Conservation (phyloP, 1,284 basidiomycete genomes). For the Irpex rosettiformis region DNA sequence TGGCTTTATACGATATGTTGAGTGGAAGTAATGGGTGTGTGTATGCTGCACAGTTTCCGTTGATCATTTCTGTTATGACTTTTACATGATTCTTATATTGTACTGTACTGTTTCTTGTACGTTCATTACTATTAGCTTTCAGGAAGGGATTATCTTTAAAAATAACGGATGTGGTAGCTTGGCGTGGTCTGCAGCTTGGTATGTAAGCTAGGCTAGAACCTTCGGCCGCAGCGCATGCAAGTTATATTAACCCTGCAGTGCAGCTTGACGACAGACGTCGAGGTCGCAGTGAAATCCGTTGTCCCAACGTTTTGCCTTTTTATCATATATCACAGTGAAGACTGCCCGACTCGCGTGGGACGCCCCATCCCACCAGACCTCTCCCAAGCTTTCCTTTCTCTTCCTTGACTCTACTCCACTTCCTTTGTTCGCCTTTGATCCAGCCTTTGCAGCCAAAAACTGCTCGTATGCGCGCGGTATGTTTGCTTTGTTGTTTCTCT, state of each 20-base stretch:
- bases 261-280: neutral
- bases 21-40: neutral
- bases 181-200: neutral
- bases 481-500: constrained; percentile 11
- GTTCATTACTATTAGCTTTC: neutral
- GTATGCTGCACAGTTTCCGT: neutral
- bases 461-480: neutral
- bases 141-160: neutral
- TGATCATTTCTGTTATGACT: neutral
- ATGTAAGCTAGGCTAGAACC: neutral
- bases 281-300: neutral
- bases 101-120: neutral
- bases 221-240: neutral
- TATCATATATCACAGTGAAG: constrained; percentile 29
- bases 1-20: neutral
- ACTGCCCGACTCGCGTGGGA: constrained; percentile 28
- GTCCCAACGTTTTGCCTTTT: neutral
- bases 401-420: constrained; percentile 4
- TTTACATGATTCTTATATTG: neutral
- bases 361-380: constrained; percentile 3
- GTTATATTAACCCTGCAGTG: neutral
- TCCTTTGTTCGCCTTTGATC: neutral
- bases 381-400: constrained; percentile 6
- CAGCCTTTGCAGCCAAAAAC: neutral
- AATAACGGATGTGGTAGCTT: neutral